Evolutionary conservation across 345 rosid genomes (phyloP), one percentile per base, ranked within the genome.

Genomic region (Moricandia moricandioides): DNA sequence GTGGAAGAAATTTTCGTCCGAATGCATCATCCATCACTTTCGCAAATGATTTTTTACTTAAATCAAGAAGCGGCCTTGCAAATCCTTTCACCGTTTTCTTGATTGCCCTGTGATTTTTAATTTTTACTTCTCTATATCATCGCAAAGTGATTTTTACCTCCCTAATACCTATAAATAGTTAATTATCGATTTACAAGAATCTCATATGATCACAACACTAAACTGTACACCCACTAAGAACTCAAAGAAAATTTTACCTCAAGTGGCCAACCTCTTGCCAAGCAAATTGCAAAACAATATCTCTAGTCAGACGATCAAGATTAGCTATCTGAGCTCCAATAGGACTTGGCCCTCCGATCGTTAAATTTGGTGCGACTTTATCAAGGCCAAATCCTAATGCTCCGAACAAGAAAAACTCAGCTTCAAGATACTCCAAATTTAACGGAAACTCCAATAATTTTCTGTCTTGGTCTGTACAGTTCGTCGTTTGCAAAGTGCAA

Each of bases 181-280:
- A 26, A 26, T 40, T 29, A 59, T 7, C 2, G 2, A 29, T 29
- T 29, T 30, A 59, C 7, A 59, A 59, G 21, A 70, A 70, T 10
- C 74, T 24, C 18, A 21, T 2, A 21, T 27, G 14, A n/a, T 66
- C 6, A 74, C 13, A 66, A 24, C 8, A 2, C 14, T 17, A 58
- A 66, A 58, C 5, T 61, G n/a, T 59, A 16, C 59, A 33, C 13
- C n/a, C 8, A 21, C n/a, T 34, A 17, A 16, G 17, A 68, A 9
- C n/a, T 13, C 21, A 54, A 61, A 17, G 69, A 69, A 30, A n/a
- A 21, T 18, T 62, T 51, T 74, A 88, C 96, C 90, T 88, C 80
- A 92, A 63, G 77, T 95, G 97, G 16, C 97, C 99, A 45, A 95
- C 90, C 83, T 95, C 96, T 86, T 92, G 97, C 84, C 83, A 82